These are phyloP conservation scores for Warburgia ugandensis DNA, from an alignment of 164 flowering plant species.

Conservation along the genomic window DNA sequence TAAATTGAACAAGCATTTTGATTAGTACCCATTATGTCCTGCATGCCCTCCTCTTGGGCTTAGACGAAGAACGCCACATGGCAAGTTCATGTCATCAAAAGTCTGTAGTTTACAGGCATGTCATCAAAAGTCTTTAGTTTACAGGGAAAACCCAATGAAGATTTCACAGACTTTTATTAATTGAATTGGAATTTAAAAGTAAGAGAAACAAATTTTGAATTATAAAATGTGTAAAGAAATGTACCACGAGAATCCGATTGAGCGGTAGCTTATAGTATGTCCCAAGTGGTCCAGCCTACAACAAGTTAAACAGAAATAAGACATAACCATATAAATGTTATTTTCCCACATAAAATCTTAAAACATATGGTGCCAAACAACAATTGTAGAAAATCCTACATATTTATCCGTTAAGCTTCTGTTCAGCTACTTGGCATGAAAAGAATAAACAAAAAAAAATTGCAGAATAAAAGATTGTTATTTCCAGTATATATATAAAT, in stretches of 20 bases:
- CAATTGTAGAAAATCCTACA: neutral
- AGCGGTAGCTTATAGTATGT: conserved; percentile 94
- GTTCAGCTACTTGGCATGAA: too few species aligned
- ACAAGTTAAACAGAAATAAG: conserved; percentile 1
- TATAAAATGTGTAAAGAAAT: neutral
- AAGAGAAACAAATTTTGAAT: neutral
- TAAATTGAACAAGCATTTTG: neutral
- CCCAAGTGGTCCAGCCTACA: conserved; percentile 85
- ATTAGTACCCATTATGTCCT: conserved; percentile 76
- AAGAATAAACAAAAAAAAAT: too few species aligned
- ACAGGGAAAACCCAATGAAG: neutral
- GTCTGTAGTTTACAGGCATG: too few species aligned
- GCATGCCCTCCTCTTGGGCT: conserved; percentile 69
- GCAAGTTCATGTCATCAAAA: conserved; percentile 88
- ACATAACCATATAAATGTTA: neutral
- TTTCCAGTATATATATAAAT: too few species aligned
- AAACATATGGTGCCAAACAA: neutral
- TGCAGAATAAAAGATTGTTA: too few species aligned
- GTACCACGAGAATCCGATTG: conserved; percentile 84
- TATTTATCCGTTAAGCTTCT: too few species aligned
- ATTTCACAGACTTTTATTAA: neutral
- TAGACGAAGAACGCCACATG: conserved; percentile 95
- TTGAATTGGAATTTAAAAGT: neutral
- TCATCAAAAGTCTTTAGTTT: conserved; percentile 42
- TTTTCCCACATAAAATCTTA: too few species aligned